phyloP scores from a whole-genome alignment of 2,329 filamentous ascomycete genomes.

The Didymellaceae sp. region DNA sequence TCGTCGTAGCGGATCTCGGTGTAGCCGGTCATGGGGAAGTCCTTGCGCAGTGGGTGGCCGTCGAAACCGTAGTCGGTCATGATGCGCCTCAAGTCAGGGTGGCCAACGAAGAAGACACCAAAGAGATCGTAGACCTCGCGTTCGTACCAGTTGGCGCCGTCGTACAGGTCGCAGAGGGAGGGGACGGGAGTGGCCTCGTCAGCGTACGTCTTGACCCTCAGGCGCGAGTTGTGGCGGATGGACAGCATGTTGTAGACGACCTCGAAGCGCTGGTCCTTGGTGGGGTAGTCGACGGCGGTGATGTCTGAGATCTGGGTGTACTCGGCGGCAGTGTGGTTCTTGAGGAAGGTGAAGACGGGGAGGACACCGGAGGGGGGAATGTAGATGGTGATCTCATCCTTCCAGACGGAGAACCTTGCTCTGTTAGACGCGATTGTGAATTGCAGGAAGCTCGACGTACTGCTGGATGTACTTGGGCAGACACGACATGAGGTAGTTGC shows the following conservation, averaged over 20 bases:
- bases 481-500: constrained; percentile 94
- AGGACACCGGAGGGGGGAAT: constrained; percentile 87
- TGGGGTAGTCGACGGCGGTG: constrained; percentile 95
- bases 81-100: constrained; percentile 94
- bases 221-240: constrained; percentile 93
- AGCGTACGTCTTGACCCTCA: constrained; percentile 98
- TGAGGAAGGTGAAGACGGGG: constrained; percentile 92
- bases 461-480: constrained; percentile 98
- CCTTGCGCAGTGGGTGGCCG: constrained; percentile 94
- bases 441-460: constrained; percentile 39
- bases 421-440: background rate
- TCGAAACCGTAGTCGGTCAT: constrained; percentile 99
- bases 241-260: constrained; percentile 97
- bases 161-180: constrained; percentile 82
- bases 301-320: constrained; percentile 93
- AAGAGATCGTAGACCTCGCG: constrained; percentile 97
- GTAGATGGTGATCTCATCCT: constrained; percentile 96
- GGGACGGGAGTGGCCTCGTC: constrained; percentile 95
- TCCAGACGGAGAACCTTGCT: constrained; percentile 93
- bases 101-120: constrained; percentile 93
- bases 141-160: constrained; percentile 99
- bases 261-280: constrained; percentile 94
- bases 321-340: constrained; percentile 96
- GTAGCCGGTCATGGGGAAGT: constrained; percentile 97
- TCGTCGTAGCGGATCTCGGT: constrained; percentile 98